Evolutionary conservation across 2,329 filamentous ascomycete genomes (phyloP).

Genomic region (Hypoxylon sp.): DNA sequence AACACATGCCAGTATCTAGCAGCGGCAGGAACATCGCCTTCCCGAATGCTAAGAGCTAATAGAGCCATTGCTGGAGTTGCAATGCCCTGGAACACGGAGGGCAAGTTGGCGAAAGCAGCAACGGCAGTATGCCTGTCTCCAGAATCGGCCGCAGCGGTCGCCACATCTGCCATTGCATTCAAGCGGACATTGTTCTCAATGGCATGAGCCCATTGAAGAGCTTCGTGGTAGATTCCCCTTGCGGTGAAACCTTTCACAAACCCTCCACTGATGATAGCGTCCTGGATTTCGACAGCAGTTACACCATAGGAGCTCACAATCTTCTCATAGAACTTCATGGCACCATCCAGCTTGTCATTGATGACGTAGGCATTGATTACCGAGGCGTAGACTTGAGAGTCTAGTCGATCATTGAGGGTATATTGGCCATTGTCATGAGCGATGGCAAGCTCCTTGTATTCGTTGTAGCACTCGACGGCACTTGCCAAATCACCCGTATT

Average conservation of each 20-base stretch:
- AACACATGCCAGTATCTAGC: slow-evolving; percentile 86
- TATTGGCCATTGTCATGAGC: slow-evolving; percentile 82
- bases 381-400: slow-evolving; percentile 90
- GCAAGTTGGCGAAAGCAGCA: slow-evolving; percentile 74
- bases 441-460: slow-evolving; percentile 92
- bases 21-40: slow-evolving; percentile 82
- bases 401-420: slow-evolving; percentile 78
- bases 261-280: slow-evolving; percentile 78
- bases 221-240: slow-evolving; percentile 78
- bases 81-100: slow-evolving; percentile 64
- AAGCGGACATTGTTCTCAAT: slow-evolving; percentile 72
- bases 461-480: slow-evolving; percentile 94
- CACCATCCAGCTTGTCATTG: slow-evolving; percentile 84
- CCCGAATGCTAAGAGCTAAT: slow-evolving; percentile 87
- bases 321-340: slow-evolving; percentile 86
- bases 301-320: slow-evolving; percentile 76
- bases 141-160: slow-evolving; percentile 83
- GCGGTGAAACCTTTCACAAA: slow-evolving; percentile 85
- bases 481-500: slow-evolving; percentile 84
- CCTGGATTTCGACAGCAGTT: slow-evolving; percentile 74
- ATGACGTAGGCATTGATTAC: slow-evolving; percentile 90
- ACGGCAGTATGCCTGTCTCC: slow-evolving; percentile 78
- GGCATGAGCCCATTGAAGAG: slow-evolving; percentile 78
- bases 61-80: slow-evolving; percentile 81
- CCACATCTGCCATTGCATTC: slow-evolving; percentile 79